phyloP scores from a whole-genome alignment of 192 early-diverging fungal genomes.

The Rhizophagus clarus region DNA sequence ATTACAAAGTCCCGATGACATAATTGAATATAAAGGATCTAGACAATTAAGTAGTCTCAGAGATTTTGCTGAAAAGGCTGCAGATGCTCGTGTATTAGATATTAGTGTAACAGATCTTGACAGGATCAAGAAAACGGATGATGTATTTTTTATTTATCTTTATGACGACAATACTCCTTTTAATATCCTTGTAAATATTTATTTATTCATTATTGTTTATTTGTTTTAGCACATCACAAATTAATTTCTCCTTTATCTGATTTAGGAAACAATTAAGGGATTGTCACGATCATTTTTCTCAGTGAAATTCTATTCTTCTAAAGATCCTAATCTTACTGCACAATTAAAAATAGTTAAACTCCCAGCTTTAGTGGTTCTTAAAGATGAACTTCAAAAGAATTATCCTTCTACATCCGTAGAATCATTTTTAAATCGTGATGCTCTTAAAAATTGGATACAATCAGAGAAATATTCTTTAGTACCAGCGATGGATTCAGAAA shows the following conservation, averaged over 20 bases:
- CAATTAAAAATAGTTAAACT: constrained; percentile 34
- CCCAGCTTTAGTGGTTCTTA: constrained; percentile 61
- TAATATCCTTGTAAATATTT: constrained; percentile 36
- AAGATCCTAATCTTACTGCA: constrained; percentile 34
- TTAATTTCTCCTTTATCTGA: not conserved
- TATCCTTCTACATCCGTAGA: constrained; percentile 29
- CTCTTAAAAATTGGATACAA: constrained; percentile 62
- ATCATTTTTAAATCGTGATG: constrained; percentile 37
- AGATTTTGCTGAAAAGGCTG: constrained; percentile 54
- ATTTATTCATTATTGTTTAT: not conserved
- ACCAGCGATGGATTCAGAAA: constrained; percentile 62
- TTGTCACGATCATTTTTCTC: constrained; percentile 33
- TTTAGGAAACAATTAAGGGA: constrained; percentile 26
- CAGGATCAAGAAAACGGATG: constrained; percentile 39
- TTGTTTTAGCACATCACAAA: too few relatives aligned
- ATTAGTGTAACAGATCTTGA: constrained; percentile 43
- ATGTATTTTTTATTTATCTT: constrained; percentile 59
- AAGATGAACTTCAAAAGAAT: constrained; percentile 54
- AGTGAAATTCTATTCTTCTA: constrained; percentile 39
- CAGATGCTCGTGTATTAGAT: constrained; percentile 38
- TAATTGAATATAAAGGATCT: constrained; percentile 43
- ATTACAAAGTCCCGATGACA: constrained; percentile 39
- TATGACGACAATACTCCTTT: constrained; percentile 50
- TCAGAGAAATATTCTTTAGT: constrained; percentile 69
- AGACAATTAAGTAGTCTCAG: constrained; percentile 55